Conservation (phyloP, 2,329 filamentous ascomycete genomes). For the Penicillium occitanis region DNA sequence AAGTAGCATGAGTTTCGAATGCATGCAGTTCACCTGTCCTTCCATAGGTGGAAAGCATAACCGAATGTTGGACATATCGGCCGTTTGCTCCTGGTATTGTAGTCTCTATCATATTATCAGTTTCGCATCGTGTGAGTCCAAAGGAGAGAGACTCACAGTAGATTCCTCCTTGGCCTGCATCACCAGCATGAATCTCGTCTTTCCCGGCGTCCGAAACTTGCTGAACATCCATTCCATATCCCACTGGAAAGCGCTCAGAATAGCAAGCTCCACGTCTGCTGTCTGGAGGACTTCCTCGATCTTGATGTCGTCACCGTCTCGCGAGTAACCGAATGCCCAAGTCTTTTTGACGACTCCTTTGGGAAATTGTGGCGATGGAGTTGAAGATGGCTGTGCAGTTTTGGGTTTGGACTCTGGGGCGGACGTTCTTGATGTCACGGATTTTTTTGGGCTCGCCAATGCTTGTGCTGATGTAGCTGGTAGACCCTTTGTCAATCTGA, state of each 20-base stretch:
- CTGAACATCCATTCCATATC: constrained; percentile 75
- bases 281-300: constrained; percentile 84
- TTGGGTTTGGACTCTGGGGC: background rate
- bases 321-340: constrained; percentile 64
- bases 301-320: constrained; percentile 71
- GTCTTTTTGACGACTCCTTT: constrained; percentile 76
- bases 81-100: constrained; percentile 42
- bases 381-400: constrained; percentile 12
- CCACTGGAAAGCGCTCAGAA: constrained; percentile 86
- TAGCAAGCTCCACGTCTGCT: constrained; percentile 67
- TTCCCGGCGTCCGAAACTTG: constrained; percentile 61
- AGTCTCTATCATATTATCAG: constrained; percentile 32
- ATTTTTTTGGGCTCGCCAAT: background rate
- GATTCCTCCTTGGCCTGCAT: constrained; percentile 59
- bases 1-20: constrained; percentile 91
- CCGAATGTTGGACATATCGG: constrained; percentile 55
- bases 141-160: constrained; percentile 34
- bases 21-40: constrained; percentile 72
- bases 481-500: background rate
- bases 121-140: background rate
- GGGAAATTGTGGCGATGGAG: constrained; percentile 49
- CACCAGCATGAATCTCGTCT: constrained; percentile 63
- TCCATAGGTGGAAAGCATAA: constrained; percentile 81
- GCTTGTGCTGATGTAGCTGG: background rate
- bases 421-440: background rate